Base-by-base conservation (phyloP, 768 basidiomycete genomes). In the Pulveroboletus sp. region DNA sequence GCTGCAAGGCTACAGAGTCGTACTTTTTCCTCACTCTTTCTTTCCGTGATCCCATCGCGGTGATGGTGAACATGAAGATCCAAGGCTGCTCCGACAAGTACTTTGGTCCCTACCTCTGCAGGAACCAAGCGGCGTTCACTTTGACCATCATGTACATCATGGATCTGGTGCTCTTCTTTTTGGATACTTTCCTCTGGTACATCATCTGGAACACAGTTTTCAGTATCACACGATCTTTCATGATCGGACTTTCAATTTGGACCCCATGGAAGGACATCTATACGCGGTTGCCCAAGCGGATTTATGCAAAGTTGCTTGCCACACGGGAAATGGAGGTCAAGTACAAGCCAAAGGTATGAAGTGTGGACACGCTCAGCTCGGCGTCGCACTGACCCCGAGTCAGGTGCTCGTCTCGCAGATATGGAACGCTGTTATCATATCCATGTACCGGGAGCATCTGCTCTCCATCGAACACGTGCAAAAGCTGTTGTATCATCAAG, bases 101-200 rank as follows among this genome's bases (percentile, higher is more conserved):
- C 69, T 93, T 97, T 54, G 94, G 93, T 14, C 75, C 77, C 58
- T 76, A 74, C 8, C 79, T 99, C 14, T 99, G 96, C 72, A 73
- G 76, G 42, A 94, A 97, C 67, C 96, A 99, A 58, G 89, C 93
- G 2, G 90, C 89, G 4, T 97, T 98, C 71, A 87, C 95, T 8
- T 71, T 99, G 64, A 83, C 96, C 48, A 88, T 97, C 76, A 99
- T 97, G 95, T 98, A 93, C 66, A 74, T 96, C 75, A 97, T 98
- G 95, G 96, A 98, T 65, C 73, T 99, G 41, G 83, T 87, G 45
- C 80, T 99, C 39, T 99, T 91, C 81, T 99, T 98, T 81, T 77
- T 99, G 70, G 96, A 99, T 73, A 99, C 96, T 7, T 99, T 97
- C 86, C 73, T 99, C 28, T 99, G 96, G 96, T 99, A 94, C 66